A percentile compares a stretch with the other conserved stretches of the same genome.
Conservation (phyloP, 1,284 basidiomycete species). For the Ganoderma lingzhi region DNA sequence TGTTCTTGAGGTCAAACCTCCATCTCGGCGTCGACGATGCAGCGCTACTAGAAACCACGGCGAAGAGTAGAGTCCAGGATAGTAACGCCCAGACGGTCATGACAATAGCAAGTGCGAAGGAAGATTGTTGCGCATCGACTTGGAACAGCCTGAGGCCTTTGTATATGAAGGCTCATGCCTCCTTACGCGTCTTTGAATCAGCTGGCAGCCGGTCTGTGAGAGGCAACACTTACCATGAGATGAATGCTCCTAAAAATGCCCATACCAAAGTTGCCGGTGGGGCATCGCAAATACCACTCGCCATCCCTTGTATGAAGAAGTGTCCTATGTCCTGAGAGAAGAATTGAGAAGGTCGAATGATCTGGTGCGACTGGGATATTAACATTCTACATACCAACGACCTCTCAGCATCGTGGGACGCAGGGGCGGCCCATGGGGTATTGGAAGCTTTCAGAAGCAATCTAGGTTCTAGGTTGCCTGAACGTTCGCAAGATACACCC, state of each 20-base stretch:
- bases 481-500: not conserved
- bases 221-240: not conserved
- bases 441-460: not conserved
- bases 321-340: not conserved
- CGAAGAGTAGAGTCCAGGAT: slow-evolving; percentile 5
- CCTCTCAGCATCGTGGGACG: slow-evolving; percentile 3
- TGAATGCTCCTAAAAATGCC: not conserved
- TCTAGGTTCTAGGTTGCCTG: not conserved
- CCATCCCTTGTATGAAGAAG: not conserved
- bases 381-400: not conserved
- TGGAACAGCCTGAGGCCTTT: not conserved
- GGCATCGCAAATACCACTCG: not conserved
- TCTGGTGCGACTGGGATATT: not conserved
- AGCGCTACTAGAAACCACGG: slow-evolving; percentile 4
- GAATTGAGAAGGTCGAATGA: not conserved
- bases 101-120: not conserved
- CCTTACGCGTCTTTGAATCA: not conserved
- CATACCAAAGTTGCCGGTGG: not conserved
- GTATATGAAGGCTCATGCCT: not conserved
- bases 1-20: slow-evolving; percentile 43
- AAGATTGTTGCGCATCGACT: not conserved
- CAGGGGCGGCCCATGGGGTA: not conserved
- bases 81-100: not conserved
- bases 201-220: not conserved
- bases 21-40: slow-evolving; percentile 34